Base-by-base conservation (phyloP, 768 basidiomycete species). In the Auriscalpium orientale region DNA sequence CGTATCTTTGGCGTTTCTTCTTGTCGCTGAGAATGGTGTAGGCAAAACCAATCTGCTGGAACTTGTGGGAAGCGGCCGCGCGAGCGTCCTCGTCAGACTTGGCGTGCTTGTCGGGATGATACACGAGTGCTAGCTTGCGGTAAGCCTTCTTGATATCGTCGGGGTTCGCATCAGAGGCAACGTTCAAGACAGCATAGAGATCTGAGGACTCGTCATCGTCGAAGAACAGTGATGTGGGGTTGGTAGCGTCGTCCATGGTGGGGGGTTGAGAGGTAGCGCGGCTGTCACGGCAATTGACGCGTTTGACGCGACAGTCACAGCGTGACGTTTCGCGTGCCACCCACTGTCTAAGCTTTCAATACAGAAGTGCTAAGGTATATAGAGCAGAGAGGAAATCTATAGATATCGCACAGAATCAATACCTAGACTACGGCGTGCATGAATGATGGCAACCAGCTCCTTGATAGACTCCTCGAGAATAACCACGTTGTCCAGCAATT, bases 391-490 rank as follows among this genome's bases (percentile, higher is more conserved):
- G 49, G 37, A 28, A 22, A 44, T 18, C 53, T 67, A 91, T 63
- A 92, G 66, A 66, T 89, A 91, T 62, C 87, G 81, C 58, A 92
- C 70, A 21, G 83, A 76, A 71, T 95, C 92, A 58, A 95, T 88
- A 9, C 93, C 93, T 53, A 95, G 70, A 70, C 84, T 86, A 58
- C 89, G 75, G 56, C 92, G 76, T 15, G 89, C 91, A 70, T 91
- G 86, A 51, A 94, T 81, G 60, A 93, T 86, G 13, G 91, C 89
- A 13, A 84, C 83, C 36, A 94, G 73, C 69, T 98, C 95, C 72
- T 98, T 98, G 66, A 98, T 87, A 58, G 86, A 88, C 70, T 98
- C 95, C 70, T 98, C 95, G 59, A 98, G 67, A 43, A 98, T 85
- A 34, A 98, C 93, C 34, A 95, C 87, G 66, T 98, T 98, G 67